These are phyloP conservation scores for Xylaria nigripes DNA, from an alignment of 495 filamentous ascomycete genomes.

Conservation along the genomic window DNA sequence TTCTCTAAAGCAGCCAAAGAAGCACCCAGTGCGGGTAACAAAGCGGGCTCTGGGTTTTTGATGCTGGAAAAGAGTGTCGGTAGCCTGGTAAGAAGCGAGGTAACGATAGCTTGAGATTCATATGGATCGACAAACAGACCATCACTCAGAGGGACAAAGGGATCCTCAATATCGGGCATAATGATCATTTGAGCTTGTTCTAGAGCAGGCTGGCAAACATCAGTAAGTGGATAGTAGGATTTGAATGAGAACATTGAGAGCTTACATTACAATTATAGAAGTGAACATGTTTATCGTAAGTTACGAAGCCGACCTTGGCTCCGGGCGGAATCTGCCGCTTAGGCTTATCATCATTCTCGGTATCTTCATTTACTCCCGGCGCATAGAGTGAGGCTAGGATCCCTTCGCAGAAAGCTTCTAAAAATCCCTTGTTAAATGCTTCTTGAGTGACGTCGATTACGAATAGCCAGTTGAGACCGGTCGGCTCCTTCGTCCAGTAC, in stretches of 20 bases:
- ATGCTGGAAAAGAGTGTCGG: constrained; percentile 77
- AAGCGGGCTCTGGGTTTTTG: constrained; percentile 80
- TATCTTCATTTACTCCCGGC: constrained; percentile 42
- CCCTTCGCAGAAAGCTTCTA: constrained; percentile 88
- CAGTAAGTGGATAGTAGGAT: not conserved
- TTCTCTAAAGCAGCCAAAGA: constrained; percentile 69
- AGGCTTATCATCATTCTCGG: constrained; percentile 48
- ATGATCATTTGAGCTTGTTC: constrained; percentile 97
- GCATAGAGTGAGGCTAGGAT: constrained; percentile 80
- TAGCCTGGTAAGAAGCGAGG: constrained; percentile 67
- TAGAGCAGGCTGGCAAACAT: constrained; percentile 49
- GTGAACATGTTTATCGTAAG: constrained; percentile 90
- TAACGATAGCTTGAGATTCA: constrained; percentile 81
- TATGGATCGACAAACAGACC: constrained; percentile 94
- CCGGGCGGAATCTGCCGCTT: constrained; percentile 62
- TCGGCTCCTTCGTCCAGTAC: constrained; percentile 94
- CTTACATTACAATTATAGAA: constrained; percentile 90
- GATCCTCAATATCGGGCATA: constrained; percentile 96
- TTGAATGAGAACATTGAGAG: constrained; percentile 4
- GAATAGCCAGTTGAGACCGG: constrained; percentile 81
- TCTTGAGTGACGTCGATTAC: constrained; percentile 88
- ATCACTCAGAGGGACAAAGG: constrained; percentile 86
- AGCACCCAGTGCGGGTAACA: constrained; percentile 75
- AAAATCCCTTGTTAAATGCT: constrained; percentile 75
- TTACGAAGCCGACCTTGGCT: constrained; percentile 88